Percentiles rank a stretch among this genome's conserved stretches.
phyloP scores from a whole-genome alignment of 768 basidiomycete genomes.

The Podaxis sp. region DNA sequence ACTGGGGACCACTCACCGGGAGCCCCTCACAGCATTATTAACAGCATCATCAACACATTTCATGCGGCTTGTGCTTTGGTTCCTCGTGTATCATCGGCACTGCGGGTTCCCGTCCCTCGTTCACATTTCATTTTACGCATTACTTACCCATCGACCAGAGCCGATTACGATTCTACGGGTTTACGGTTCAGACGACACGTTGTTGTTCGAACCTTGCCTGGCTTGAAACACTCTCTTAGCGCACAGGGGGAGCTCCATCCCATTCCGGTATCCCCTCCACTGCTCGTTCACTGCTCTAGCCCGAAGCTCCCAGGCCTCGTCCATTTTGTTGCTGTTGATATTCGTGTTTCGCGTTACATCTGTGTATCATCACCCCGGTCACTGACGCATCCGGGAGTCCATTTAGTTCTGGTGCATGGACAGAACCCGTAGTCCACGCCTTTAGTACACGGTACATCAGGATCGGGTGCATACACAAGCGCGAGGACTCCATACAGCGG shows the following conservation, averaged over 20 bases:
- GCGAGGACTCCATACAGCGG: not conserved
- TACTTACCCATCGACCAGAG: not conserved
- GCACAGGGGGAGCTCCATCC: too few relatives aligned
- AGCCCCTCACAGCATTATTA: not conserved
- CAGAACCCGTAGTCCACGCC: not conserved
- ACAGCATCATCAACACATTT: not conserved
- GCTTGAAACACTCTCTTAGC: not conserved
- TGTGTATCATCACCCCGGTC: not conserved
- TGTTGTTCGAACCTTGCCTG: not conserved
- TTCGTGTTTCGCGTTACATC: not conserved
- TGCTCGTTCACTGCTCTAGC: not conserved
- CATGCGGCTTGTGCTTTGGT: not conserved
- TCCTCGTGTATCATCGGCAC: not conserved
- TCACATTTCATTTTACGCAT: not conserved
- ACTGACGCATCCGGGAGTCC: not conserved
- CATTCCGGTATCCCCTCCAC: not conserved
- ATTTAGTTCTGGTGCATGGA: not conserved
- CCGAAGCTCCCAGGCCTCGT: not conserved
- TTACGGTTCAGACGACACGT: not conserved
- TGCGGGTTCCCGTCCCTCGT: not conserved
- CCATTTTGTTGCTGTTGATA: not conserved
- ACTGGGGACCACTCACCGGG: not conserved
- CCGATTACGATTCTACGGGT: not conserved
- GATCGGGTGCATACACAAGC: not conserved
- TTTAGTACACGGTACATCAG: not conserved